Percentiles rank a stretch among this genome's conserved stretches.
These are phyloP conservation scores for Harringtonia lauricola DNA, from an alignment of 2,329 filamentous ascomycete species.

Conservation along the genomic window DNA sequence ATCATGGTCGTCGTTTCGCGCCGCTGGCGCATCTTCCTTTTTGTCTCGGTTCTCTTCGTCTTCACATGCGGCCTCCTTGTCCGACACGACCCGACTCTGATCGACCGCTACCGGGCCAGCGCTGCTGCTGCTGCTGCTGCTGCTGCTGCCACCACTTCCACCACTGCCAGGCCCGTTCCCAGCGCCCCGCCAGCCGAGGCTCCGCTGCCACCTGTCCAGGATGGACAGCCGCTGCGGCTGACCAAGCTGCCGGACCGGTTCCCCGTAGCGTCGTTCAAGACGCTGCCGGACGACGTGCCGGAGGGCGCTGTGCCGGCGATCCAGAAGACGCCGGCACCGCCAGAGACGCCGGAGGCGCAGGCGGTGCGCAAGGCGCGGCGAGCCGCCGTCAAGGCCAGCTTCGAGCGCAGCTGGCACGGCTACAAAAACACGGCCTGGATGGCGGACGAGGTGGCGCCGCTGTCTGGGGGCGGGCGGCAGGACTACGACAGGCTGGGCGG, in stretches of 20 bases:
- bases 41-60: constrained; percentile 4
- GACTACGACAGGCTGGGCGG: constrained; percentile 42
- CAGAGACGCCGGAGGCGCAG: constrained; percentile 24
- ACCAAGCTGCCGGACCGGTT: constrained; percentile 23
- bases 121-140: background rate
- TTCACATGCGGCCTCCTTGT: constrained; percentile 4
- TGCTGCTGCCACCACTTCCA: background rate
- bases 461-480: constrained; percentile 39
- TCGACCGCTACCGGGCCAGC: background rate
- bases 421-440: constrained; percentile 55
- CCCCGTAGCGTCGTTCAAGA: constrained; percentile 19
- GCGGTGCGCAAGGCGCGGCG: constrained; percentile 26
- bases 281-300: constrained; percentile 24
- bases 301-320: constrained; percentile 43
- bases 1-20: constrained; percentile 10
- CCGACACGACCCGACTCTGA: constrained; percentile 2
- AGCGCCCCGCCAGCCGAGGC: constrained; percentile 2
- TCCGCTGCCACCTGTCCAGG: too few relatives aligned
- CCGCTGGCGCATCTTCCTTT: constrained; percentile 11
- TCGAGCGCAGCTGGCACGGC: constrained; percentile 44
- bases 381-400: constrained; percentile 36
- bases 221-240: too few relatives aligned
- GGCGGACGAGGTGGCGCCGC: constrained; percentile 49
- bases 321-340: constrained; percentile 41
- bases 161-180: background rate